Evolutionary conservation across 495 filamentous ascomycete species (phyloP).

Genomic region (Annulohypoxylon bovei): DNA sequence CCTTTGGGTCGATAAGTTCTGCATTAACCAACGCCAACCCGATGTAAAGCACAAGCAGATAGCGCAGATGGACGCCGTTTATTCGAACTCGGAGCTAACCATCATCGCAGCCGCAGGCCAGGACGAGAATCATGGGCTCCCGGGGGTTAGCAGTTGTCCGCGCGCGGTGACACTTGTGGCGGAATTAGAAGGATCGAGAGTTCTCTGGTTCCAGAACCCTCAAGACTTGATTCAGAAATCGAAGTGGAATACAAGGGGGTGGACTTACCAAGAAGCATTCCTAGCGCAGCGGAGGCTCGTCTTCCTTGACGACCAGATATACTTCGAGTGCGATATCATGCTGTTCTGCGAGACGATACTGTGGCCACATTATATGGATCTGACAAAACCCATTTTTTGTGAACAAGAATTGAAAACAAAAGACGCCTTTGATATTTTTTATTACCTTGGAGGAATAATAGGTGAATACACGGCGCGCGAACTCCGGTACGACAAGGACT

Average conservation of each 20-base stretch:
- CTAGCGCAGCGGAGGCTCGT: constrained; percentile 48
- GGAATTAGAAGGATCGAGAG: not conserved
- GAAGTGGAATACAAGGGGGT: constrained; percentile 49
- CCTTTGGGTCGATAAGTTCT: constrained; percentile 48
- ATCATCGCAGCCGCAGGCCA: constrained; percentile 44
- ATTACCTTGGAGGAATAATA: too few relatives aligned
- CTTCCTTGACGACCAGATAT: constrained; percentile 49
- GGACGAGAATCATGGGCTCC: constrained; percentile 38
- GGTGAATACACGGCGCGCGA: too few relatives aligned
- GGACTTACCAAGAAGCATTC: constrained; percentile 56
- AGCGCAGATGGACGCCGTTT: constrained; percentile 41
- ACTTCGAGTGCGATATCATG: constrained; percentile 57
- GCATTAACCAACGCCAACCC: constrained; percentile 36
- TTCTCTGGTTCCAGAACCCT: not conserved
- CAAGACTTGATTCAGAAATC: constrained; percentile 6
- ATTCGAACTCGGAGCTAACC: constrained; percentile 35
- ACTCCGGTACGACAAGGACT: too few relatives aligned
- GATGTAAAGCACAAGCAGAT: constrained; percentile 37
- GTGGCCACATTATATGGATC: too few relatives aligned
- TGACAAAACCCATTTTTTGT: too few relatives aligned
- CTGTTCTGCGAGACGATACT: too few relatives aligned
- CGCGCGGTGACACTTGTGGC: constrained; percentile 1
- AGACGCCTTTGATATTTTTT: too few relatives aligned
- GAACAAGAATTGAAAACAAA: too few relatives aligned
- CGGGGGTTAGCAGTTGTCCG: constrained; percentile 35